A percentile compares a stretch with the other conserved stretches of the same genome.
phyloP scores from a whole-genome alignment of 1,284 basidiomycete genomes.

The Leucoagaricus sp. region DNA sequence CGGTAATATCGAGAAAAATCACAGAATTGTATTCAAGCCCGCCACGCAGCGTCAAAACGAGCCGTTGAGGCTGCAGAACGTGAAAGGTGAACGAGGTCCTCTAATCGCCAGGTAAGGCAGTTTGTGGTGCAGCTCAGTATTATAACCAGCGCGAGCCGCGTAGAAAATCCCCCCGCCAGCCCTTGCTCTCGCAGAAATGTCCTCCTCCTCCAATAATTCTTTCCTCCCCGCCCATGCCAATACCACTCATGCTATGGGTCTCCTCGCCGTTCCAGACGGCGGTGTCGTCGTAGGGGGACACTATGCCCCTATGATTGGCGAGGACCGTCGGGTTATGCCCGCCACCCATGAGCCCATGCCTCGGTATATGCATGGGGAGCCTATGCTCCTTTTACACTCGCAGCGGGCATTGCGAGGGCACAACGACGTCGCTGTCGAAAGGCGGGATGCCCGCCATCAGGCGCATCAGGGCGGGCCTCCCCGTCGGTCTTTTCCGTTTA shows the following conservation, averaged over 20 bases:
- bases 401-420: too few relatives aligned
- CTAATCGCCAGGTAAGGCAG: conserved; percentile 5
- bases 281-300: background rate
- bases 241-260: background rate
- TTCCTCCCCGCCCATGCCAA: background rate
- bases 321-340: too few relatives aligned
- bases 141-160: background rate
- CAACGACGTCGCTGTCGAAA: too few relatives aligned
- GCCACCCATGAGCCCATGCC: too few relatives aligned
- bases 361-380: too few relatives aligned
- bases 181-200: background rate
- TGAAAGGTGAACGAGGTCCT: background rate
- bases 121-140: conserved; percentile 2
- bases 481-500: background rate
- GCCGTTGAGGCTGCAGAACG: background rate
- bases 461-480: too few relatives aligned
- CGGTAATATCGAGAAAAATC: background rate
- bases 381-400: too few relatives aligned
- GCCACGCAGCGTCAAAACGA: background rate
- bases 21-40: background rate
- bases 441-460: too few relatives aligned
- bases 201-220: background rate
- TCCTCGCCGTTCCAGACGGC: background rate
- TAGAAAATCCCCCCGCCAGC: background rate
- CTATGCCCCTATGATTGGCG: too few relatives aligned